A percentile compares a stretch with the other conserved stretches of the same genome.
Evolutionary conservation across 2,329 filamentous ascomycete genomes (phyloP).

Genomic region (Podosphaera fusca): DNA sequence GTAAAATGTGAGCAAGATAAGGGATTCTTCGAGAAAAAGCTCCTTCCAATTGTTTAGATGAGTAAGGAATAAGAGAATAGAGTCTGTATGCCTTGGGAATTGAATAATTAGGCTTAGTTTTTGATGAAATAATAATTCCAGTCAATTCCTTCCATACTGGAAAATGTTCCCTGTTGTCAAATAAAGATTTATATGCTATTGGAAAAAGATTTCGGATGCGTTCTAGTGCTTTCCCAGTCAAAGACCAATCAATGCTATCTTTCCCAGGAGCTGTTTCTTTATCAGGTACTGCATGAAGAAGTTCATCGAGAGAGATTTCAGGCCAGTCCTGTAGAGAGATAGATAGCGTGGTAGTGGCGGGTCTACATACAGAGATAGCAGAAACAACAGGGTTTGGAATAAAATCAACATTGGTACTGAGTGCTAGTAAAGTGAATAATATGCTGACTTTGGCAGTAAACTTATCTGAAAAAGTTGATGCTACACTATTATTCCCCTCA

Average conservation of each 20-base stretch:
- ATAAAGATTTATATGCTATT: background rate
- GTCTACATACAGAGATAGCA: no score
- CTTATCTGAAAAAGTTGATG: no score
- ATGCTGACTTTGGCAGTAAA: no score
- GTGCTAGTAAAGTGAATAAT: no score
- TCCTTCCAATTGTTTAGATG: background rate
- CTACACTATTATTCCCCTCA: no score
- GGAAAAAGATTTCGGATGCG: background rate
- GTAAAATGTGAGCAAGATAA: background rate
- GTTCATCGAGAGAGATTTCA: background rate
- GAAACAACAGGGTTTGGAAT: no score
- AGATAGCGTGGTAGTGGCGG: no score
- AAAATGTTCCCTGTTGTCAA: background rate
- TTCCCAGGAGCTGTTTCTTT: no score
- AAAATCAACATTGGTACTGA: no score
- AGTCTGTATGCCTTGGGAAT: background rate
- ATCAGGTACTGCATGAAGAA: no score
- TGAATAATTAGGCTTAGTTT: background rate
- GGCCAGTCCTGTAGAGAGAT: background rate
- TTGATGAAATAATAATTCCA: constrained; percentile 1
- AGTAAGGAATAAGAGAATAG: background rate
- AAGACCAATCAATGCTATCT: background rate
- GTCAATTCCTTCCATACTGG: background rate
- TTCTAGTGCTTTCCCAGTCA: background rate
- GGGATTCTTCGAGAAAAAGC: background rate